phyloP scores from a whole-genome alignment of 192 early-diverging fungal species.

The Gonapodya sp. region DNA sequence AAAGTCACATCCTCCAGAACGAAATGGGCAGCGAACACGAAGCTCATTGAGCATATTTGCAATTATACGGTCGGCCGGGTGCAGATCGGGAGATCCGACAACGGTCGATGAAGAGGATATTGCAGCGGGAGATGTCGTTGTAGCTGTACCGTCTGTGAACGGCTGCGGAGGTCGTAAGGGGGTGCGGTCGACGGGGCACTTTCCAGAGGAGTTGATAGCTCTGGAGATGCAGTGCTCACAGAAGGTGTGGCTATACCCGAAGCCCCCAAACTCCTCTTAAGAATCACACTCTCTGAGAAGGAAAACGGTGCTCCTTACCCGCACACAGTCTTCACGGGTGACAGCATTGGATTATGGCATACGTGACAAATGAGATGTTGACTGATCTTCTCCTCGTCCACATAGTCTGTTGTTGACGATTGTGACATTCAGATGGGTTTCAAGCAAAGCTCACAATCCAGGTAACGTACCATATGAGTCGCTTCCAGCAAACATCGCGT shows the following conservation, averaged over 20 bases:
- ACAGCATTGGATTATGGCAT: neutral
- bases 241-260: slow-evolving; percentile 50
- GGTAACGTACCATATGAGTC: neutral
- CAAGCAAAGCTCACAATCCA: too few species aligned
- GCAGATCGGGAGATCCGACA: slow-evolving; percentile 26
- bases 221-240: slow-evolving; percentile 47
- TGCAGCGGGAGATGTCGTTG: too few species aligned
- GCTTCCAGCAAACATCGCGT: neutral
- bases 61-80: slow-evolving; percentile 47
- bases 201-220: slow-evolving; percentile 29
- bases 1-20: slow-evolving; percentile 39
- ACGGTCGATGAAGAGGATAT: too few species aligned
- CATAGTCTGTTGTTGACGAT: neutral
- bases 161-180: neutral
- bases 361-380: slow-evolving; percentile 3
- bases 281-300: too few species aligned
- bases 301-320: neutral
- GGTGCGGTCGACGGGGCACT: slow-evolving; percentile 54
- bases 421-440: neutral
- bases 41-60: slow-evolving; percentile 59
- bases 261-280: too few species aligned
- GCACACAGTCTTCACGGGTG: neutral
- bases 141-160: too few species aligned
- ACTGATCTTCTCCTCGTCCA: neutral
- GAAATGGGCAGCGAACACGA: slow-evolving; percentile 41